Evolutionary conservation across 176 grass and related monocot genomes (phyloP).

Genomic region (bread wheat (Triticum aestivum)): IWGSC_CS_RefSeq_v2.1 NC_057801.1:50959728-50960227

Average conservation of each 20-base stretch:
- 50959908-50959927: constrained; percentile 48
- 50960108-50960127: constrained; percentile 46
- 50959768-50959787: constrained; percentile 95
- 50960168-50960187: constrained; percentile 73
- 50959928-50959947: constrained; percentile 60
- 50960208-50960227: constrained; percentile 77
- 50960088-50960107: constrained; percentile 65
- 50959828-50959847: constrained; percentile 84
- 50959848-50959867: constrained; percentile 88
- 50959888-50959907: constrained; percentile 54
- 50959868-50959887: constrained; percentile 30
- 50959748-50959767: constrained; percentile 71
- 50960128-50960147: constrained; percentile 62
- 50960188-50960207: constrained; percentile 75
- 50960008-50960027: constrained; percentile 47
- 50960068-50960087: constrained; percentile 77
- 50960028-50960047: constrained; percentile 51
- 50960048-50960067: constrained; percentile 77
- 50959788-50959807: constrained; percentile 74
- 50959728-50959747: constrained; percentile 57
- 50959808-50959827: constrained; percentile 72
- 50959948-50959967: constrained; percentile 74
- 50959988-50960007: constrained; percentile 76
- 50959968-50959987: constrained; percentile 84
- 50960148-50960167: constrained; percentile 83